Percentiles rank a stretch among this genome's conserved stretches.
These are phyloP conservation scores for Clarkia xantiana DNA, from an alignment of 345 rosid genomes.

Conservation along the genomic window DNA sequence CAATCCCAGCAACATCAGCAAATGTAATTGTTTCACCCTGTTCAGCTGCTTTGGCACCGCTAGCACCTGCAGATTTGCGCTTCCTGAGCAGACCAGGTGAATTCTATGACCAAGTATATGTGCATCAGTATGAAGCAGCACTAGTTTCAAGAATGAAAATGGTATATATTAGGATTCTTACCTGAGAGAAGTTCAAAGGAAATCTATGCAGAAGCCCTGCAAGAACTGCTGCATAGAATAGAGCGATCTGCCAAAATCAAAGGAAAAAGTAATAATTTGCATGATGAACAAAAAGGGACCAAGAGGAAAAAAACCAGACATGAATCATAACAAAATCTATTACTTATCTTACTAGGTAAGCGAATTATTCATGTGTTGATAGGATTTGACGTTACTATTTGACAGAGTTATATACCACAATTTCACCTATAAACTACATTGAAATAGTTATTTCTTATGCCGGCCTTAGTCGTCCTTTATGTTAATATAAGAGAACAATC, in stretches of 20 bases:
- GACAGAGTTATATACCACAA: too few relatives aligned
- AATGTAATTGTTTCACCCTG: slow-evolving; percentile 78
- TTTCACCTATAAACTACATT: too few relatives aligned
- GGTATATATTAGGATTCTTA: background rate
- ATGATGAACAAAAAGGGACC: background rate
- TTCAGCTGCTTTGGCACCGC: slow-evolving; percentile 52
- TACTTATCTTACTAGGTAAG: too few relatives aligned
- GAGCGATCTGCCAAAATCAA: slow-evolving; percentile 46
- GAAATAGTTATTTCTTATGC: too few relatives aligned
- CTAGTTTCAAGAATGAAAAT: background rate
- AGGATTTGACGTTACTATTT: too few relatives aligned
- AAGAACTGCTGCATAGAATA: slow-evolving; percentile 73
- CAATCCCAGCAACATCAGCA: slow-evolving; percentile 96
- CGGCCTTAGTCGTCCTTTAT: too few relatives aligned
- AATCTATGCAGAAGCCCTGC: slow-evolving; percentile 72
- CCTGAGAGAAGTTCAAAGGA: slow-evolving; percentile 58
- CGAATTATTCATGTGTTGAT: too few relatives aligned
- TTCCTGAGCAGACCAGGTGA: slow-evolving; percentile 74
- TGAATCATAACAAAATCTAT: too few relatives aligned
- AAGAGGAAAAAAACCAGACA: background rate
- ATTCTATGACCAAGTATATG: slow-evolving; percentile 27
- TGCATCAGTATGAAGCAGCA: background rate
- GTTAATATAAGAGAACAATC: too few relatives aligned
- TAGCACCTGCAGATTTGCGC: slow-evolving; percentile 61
- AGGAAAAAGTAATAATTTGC: background rate